Conservation (phyloP, 2,329 filamentous ascomycete genomes). For the Monosporascus sp. region DNA sequence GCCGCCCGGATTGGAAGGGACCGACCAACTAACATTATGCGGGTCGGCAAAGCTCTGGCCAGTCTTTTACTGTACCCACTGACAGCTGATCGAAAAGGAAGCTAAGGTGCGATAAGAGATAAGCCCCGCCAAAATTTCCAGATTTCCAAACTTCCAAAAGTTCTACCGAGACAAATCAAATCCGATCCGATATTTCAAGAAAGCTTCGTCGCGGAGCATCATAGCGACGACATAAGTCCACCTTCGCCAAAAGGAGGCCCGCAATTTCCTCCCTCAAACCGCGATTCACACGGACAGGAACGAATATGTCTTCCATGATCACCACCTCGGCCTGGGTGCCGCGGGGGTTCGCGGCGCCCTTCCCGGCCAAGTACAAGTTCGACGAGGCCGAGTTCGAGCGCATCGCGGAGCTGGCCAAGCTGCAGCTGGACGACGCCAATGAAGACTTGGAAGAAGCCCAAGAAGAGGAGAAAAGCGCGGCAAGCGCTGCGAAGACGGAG, state of each 20-base stretch:
- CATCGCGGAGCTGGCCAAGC: conserved; percentile 67
- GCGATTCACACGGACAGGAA: neutral
- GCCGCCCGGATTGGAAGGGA: too few species aligned
- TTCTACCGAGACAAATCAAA: conserved; percentile 2
- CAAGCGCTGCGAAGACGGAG: conserved; percentile 6
- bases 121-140: conserved; percentile 15
- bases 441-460: conserved; percentile 74
- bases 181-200: neutral
- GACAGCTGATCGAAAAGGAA: neutral
- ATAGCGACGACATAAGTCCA: conserved; percentile 12
- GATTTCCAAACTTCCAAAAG: conserved; percentile 7
- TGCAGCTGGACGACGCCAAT: conserved; percentile 87
- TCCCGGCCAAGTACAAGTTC: conserved; percentile 69
- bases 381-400: conserved; percentile 71
- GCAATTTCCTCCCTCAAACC: neutral
- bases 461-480: conserved; percentile 30
- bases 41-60: neutral
- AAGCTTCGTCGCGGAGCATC: neutral
- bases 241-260: conserved; percentile 3
- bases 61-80: neutral
- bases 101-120: conserved; percentile 3
- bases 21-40: too few species aligned
- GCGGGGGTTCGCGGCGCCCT: conserved; percentile 69
- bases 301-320: conserved; percentile 62
- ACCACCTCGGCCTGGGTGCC: conserved; percentile 72